Conservation (phyloP, 768 basidiomycete genomes). For the Galerina sulciceps region DNA sequence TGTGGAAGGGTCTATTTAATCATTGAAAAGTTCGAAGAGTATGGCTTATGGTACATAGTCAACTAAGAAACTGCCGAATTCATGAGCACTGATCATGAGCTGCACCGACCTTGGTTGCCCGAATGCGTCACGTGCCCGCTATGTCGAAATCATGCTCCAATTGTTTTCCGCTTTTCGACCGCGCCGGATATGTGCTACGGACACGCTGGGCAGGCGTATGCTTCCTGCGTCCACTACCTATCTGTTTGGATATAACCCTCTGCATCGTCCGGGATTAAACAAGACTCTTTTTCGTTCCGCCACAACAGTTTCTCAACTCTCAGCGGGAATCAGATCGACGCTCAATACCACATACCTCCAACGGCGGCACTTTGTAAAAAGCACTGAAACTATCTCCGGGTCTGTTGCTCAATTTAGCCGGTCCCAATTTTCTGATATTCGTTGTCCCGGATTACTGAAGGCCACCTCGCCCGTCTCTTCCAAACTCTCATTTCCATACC, state of each 20-base stretch:
- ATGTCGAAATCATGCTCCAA: constrained; percentile 2
- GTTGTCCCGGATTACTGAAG: background rate
- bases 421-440: background rate
- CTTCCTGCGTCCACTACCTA: background rate
- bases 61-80: no score
- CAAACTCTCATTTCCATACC: background rate
- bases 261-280: no score
- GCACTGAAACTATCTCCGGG: background rate
- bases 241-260: no score
- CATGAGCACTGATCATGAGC: no score
- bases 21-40: no score
- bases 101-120: background rate
- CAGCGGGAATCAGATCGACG: no score
- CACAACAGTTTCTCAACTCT: no score
- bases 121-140: background rate
- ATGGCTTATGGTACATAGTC: no score
- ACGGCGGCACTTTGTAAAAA: no score
- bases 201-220: background rate
- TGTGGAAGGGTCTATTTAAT: no score
- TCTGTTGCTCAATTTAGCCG: background rate
- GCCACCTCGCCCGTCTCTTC: background rate
- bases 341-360: no score
- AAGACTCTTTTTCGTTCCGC: no score
- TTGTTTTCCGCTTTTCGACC: background rate
- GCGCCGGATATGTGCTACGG: background rate